phyloP scores from a whole-genome alignment of 306 rosid species.

The Macrotyloma uniflorum region DNA sequence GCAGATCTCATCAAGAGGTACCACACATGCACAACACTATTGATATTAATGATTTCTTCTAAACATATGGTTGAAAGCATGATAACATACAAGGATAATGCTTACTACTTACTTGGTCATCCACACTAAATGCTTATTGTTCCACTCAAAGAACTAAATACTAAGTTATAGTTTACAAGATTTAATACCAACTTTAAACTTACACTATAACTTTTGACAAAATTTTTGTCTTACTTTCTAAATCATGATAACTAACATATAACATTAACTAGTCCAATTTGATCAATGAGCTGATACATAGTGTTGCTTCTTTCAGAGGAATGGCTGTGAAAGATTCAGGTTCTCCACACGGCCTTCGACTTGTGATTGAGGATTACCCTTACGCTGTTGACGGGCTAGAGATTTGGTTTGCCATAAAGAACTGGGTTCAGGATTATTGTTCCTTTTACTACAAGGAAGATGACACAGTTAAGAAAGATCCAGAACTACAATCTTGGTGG shows the following conservation, averaged over 20 bases:
- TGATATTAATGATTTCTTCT: background rate
- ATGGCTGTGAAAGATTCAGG: slow-evolving; percentile 49
- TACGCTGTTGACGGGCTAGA: slow-evolving; percentile 68
- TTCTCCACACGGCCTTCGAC: slow-evolving; percentile 44
- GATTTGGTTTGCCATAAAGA: slow-evolving; percentile 60
- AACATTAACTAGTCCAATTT: background rate
- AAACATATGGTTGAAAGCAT: slow-evolving; percentile 9
- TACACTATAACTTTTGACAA: too few relatives aligned
- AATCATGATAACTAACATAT: background rate
- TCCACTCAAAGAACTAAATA: too few relatives aligned
- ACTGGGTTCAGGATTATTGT: slow-evolving; percentile 62
- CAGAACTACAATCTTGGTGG: slow-evolving; percentile 69
- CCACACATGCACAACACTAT: background rate
- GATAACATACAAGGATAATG: background rate
- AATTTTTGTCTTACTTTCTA: too few relatives aligned
- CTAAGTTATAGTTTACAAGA: too few relatives aligned
- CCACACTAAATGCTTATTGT: background rate
- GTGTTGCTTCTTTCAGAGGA: slow-evolving; percentile 54
- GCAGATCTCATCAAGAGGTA: slow-evolving; percentile 76
- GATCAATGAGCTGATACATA: slow-evolving; percentile 14
- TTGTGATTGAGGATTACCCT: slow-evolving; percentile 63
- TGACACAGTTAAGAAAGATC: slow-evolving; percentile 34
- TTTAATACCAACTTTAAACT: too few relatives aligned
- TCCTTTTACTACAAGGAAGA: slow-evolving; percentile 52
- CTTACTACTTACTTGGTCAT: background rate